Evolutionary conservation across 129 eudicot genomes (phyloP), one percentile per base, ranked within the genome.

Genomic region (Flaveria linearis): DNA sequence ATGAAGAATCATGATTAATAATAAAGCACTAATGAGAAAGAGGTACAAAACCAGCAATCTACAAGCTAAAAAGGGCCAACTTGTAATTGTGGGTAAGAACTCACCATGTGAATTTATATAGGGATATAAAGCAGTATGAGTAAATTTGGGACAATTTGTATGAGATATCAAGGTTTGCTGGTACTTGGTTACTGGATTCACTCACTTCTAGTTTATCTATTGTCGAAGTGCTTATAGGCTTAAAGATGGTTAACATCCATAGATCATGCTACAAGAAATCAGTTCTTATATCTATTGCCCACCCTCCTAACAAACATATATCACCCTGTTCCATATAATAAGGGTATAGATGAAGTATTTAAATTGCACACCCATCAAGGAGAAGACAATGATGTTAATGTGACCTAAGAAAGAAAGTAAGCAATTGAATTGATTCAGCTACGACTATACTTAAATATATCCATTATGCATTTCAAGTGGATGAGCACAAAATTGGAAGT

Each of bases 241-340:
- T 61, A 26, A 36, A 12, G 26, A 4, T 13, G 43, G 68, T 61
- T 28, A 26, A 61, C 0, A 12, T 14, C 18, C 18, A 26, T 28
- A 26, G 0, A 25, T 26, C 6, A 61, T 61, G 68, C 68, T 61
- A 61, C 43, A 61, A 28, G 9, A 5, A 14, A 60, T 61, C 18
- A 61, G 9, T 61, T 61, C 42, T 26, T 4, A 13, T 61, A 61
- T 26, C 10, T 28, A 26, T 28, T 17, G 25, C 63, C 61, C 9
- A 3, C 1, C 46, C 62, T 71, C 75, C 63, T 45, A 71, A 3
- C 25, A 71, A 15, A 23, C 14, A 70, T 49, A 57, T 25, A 39
- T 51, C 62, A n/a, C 64, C 28, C 13, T 16, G 62, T 16, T 71
- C 64, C 47, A 51, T 16, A 49, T 60, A 61, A 49, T 25, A 61